phyloP scores from a whole-genome alignment of 768 basidiomycete species.

The Trametes sanguinea region DNA sequence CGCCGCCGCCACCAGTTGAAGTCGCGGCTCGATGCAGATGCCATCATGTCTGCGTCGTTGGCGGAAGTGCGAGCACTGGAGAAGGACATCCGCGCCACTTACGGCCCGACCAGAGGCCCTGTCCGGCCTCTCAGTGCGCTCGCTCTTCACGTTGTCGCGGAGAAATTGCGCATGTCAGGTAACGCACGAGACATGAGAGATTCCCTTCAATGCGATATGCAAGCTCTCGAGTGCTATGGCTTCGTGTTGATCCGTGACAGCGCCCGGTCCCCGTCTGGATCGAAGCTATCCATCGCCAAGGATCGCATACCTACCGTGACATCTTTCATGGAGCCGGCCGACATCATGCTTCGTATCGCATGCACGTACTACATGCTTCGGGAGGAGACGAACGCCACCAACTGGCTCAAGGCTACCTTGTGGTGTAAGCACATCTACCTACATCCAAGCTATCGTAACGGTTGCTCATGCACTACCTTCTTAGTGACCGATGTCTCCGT shows the following conservation, averaged over 20 bases:
- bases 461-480: background rate
- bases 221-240: conserved; percentile 13
- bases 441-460: no score
- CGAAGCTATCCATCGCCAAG: conserved; percentile 6
- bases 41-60: conserved; percentile 1
- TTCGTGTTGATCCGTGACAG: background rate
- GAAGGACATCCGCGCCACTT: conserved; percentile 15
- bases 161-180: conserved; percentile 15
- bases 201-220: conserved; percentile 7
- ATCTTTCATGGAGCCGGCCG: conserved; percentile 9
- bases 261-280: background rate
- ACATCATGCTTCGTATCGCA: conserved; percentile 17
- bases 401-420: conserved; percentile 16
- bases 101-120: conserved; percentile 2
- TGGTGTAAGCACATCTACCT: conserved; percentile 10
- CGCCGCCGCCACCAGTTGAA: conserved; percentile 4
- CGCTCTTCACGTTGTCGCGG: conserved; percentile 16
- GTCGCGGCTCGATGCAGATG: background rate
- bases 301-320: conserved; percentile 16
- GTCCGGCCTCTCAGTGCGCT: conserved; percentile 15
- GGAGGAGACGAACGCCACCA: conserved; percentile 9
- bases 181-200: conserved; percentile 2
- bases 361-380: conserved; percentile 6
- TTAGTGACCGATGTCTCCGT: conserved; percentile 15
- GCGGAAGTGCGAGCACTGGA: conserved; percentile 9